These are phyloP conservation scores for Schizophyllum commune DNA, from an alignment of 1,284 basidiomycete genomes.

Conservation along the genomic window DNA sequence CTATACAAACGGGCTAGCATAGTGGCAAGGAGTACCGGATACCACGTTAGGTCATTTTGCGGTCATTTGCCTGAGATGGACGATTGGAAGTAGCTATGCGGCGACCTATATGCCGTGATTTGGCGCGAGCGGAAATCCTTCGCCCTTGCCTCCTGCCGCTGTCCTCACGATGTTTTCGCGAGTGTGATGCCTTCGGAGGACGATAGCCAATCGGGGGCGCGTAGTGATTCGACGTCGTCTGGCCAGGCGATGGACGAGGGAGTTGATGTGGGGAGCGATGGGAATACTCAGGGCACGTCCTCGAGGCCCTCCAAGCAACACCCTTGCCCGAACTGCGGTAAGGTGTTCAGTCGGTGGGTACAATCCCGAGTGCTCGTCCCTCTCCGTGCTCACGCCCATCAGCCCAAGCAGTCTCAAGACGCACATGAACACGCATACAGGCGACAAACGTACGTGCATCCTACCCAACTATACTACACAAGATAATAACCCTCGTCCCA, in stretches of 20 bases:
- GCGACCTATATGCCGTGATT: not conserved
- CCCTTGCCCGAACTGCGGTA: conserved; percentile 45
- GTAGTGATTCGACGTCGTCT: not conserved
- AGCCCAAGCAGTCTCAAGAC: conserved; percentile 60
- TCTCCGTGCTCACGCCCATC: not conserved
- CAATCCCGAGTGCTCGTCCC: not conserved
- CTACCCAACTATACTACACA: not conserved
- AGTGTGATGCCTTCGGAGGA: not conserved
- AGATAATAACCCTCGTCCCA: conserved; percentile 4
- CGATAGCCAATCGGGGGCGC: too few relatives aligned
- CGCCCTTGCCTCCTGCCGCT: not conserved
- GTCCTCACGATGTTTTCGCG: not conserved
- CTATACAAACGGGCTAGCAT: not conserved
- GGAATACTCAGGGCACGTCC: not conserved
- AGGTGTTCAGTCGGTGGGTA: conserved; percentile 42
- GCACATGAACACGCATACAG: conserved; percentile 68
- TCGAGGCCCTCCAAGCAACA: conserved; percentile 17
- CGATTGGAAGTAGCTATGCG: not conserved
- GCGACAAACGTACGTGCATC: conserved; percentile 47
- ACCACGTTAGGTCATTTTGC: not conserved
- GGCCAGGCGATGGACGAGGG: not conserved
- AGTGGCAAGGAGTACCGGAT: not conserved
- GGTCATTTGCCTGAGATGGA: not conserved
- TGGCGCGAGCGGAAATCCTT: not conserved
- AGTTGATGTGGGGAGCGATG: not conserved